Evolutionary conservation across 192 early-diverging fungal species (phyloP), one percentile per base, ranked within the genome.

Genomic region (Diversispora eburnea): DNA sequence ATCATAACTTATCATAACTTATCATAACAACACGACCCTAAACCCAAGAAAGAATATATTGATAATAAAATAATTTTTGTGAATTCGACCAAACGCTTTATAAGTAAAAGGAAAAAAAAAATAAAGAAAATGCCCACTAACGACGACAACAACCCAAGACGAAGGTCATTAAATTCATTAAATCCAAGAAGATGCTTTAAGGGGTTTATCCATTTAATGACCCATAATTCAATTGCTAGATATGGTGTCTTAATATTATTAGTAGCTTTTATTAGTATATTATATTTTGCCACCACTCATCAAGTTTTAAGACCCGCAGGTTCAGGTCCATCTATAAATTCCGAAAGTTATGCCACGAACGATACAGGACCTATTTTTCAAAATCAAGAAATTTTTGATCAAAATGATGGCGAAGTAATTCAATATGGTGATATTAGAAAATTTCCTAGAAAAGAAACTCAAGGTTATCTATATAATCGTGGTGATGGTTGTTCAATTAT

Each of bases 271-370:
- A 49, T 66, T 48, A 66, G 45, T 20, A n/a, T 66, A 66, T 66
- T 66, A 47, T 66, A 66, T 49, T 66, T 66, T 66, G 64, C 64
- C 25, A 66, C 64, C 19, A 66, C 64, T 48, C 64, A 66, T 22
- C 64, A 66, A 49, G 64, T 49, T 48, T 22, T 66, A 22, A 66
- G 22, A 22, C 43, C 64, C 3, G 3, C 45, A 47, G 64, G 46
- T 5, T 6, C 20, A 19, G 45, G 20, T 49, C 45, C 64, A 66
- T 22, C 4, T 9, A 48, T 66, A 33, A 33, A 2, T 19, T 45
- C 17, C 7, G n/a, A 2, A n/a, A 17, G n/a, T n/a, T 43, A 13
- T 13, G 17, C 6, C 15, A 13, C 42, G 15, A 8, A 19, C 4
- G 17, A 43, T 8, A 0, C 1, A 45, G 12, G 39, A 45, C 4